Base-by-base conservation (phyloP, 306 rosid genomes). In the Arachis hypogaea region DNA sequence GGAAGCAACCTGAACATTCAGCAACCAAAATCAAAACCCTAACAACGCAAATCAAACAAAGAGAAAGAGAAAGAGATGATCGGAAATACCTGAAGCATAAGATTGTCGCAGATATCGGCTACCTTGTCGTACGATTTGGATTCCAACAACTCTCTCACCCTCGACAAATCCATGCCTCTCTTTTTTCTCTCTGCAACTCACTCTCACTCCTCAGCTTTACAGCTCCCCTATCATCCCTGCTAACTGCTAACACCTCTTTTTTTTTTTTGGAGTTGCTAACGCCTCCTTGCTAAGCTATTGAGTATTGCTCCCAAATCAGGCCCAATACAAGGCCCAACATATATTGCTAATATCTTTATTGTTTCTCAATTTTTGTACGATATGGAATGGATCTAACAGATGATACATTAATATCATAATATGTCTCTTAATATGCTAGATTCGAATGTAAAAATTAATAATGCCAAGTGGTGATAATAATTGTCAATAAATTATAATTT, bases 21-120 rank as follows among this genome's bases (percentile, higher is more conserved):
- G 63, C 10, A 78, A 12, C 2, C 7, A 6, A 14, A 5, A 14
- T 3, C 16, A n/a, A 52, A 52, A 52, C 18, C 58, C 58, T 52
- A 52, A 52, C 28, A 5, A 50, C n/a, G n/a, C 16, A 2, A 50
- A 3, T 12, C 5, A 10, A 49, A 11, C n/a, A 3, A 16, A 51
- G 0, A 51, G 6, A 33, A 49, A 11, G 54, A 3, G 57, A 51
- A 3, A 51, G 6, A 33, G 57, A 51, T 9, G 11, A 11, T 9
- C 10, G 54, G 22, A 33, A 33, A 6, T 33, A 56, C 89, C 92
- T 85, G 96, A 80, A 87, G 96, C 93, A 93, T 83, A 65, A 87
- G 81, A 9, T 83, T 69, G 47, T 90, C 93, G 61, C 90, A 90
- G 73, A 90, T 74, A 72, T 88, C 92, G 14, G 96, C 86, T 59